A percentile compares a stretch with the other conserved stretches of the same genome.
Evolutionary conservation across 306 rosid species (phyloP).

Genomic region (Ziziphus jujuba): DNA sequence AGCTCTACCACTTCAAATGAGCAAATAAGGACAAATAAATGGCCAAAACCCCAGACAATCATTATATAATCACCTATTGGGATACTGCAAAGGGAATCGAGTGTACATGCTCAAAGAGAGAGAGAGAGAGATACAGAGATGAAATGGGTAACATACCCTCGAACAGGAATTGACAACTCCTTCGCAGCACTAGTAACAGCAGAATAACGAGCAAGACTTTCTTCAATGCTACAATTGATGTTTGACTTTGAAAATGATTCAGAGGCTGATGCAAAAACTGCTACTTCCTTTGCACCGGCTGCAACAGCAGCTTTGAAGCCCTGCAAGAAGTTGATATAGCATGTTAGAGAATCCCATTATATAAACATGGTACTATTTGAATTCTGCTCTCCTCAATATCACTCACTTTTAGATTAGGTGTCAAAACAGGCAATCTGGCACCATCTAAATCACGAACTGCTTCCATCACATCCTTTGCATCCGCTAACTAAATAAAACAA

Average conservation of each 20-base stretch:
- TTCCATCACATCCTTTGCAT: conserved; percentile 82
- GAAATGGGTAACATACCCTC: conserved; percentile 57
- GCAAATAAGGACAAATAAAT: background rate
- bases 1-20: no score
- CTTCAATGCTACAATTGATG: conserved; percentile 86
- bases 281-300: conserved; percentile 87
- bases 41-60: background rate
- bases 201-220: conserved; percentile 66
- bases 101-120: background rate
- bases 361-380: background rate
- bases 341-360: conserved; percentile 14
- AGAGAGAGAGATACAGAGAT: conserved; percentile 14
- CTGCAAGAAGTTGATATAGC: conserved; percentile 37
- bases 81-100: no score
- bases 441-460: conserved; percentile 58
- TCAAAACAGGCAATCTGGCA: conserved; percentile 75
- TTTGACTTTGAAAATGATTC: conserved; percentile 88
- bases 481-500: conserved; percentile 60
- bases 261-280: conserved; percentile 89
- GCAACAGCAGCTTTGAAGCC: conserved; percentile 88
- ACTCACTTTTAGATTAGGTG: conserved; percentile 77
- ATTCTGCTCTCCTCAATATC: conserved; percentile 5
- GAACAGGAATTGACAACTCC: conserved; percentile 73
- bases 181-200: conserved; percentile 79
- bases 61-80: background rate